Base-by-base conservation (phyloP, 345 rosid species). In the Raphanus sativus region DNA sequence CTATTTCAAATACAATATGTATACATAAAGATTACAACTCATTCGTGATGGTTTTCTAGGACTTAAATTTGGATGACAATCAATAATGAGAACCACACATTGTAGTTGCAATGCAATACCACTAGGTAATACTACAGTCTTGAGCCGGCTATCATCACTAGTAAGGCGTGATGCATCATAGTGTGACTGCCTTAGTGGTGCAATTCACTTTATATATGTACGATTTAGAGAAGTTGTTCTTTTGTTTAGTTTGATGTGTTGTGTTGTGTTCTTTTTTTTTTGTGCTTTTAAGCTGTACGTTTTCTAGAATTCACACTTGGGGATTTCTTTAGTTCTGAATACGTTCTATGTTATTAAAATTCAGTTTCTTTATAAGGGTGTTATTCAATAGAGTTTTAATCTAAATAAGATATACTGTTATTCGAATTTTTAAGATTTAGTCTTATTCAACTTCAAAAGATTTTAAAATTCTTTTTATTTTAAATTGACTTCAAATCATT, bases 21-120 rank as follows among this genome's bases (percentile, higher is more conserved):
- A 16, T 15, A 50, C 13, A 4, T 28, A 40, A 48, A 45, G 6
- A 21, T 21, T 13, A 52, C n/a, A 9, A 32, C 25, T 12, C 17
- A 5, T 34, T 8, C 16, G 12, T 1, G 55, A 6, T 45, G 50
- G 68, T 62, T 76, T 77, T 66, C 45, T 28, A 28, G 3, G 62
- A 67, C 38, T 58, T 21, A 21, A 21, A 21, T 21, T 64, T 56
- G 38, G 54, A n/a, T 25, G 36, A 11, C 32, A 48, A 60, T 32
- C 50, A 52, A 78, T 50, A 16, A 50, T 15, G 26, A 36, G 30
- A 65, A 67, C 65, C 67, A 48, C 48, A 34, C 26, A 65, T 1
- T 56, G 58, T 71, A 90, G 97, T 95, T 83, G 95, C 73, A 94
- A 88, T 1, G 92, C 92, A 36, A 86, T 83, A 58, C 97, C 97